Base-by-base conservation (phyloP, 2,329 filamentous ascomycete genomes). In the Microcyclospora tardicrescens region DNA sequence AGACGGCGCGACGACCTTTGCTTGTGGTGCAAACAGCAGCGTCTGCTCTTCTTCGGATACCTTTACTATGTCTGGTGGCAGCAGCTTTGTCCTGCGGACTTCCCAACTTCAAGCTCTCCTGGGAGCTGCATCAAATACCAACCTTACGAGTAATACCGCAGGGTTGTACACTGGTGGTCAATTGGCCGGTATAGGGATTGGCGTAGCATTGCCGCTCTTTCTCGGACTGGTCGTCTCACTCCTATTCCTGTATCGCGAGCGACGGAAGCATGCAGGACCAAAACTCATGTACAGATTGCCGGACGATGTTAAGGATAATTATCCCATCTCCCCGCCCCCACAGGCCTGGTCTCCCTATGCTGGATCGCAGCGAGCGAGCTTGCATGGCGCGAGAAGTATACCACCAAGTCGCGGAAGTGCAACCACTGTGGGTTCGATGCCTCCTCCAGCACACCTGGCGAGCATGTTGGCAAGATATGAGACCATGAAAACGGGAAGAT, bases 261-360 rank as follows among this genome's bases (percentile, higher is more conserved):
- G 43, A 40, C 38, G 41, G 33, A 41, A 42, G 19, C 39, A 39
- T 39, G 43, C 37, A 24, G 34, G 37, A 16, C 54, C 50, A 11
- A 55, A 50, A 33, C 45, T 55, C 11, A 56, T 57, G 49, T 59
- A 57, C 41, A 49, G 49, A 27, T 43, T 56, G 2, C 56, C 56
- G 10, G 54, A 57, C 42, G 44, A 53, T 15, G 34, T 36, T 38
- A 37, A 42, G 29, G 37, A 52, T 32, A 38, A 49, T 29, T 43
- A 48, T 16, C 48, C 44, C 36, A 42, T 35, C 40, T 51, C 46
- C 41, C 44, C 33, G 31, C 45, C 40, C n/a, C 44, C 42, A n/a
- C 41, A 8, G 33, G 35, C 36, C 39, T 39, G 34, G 24, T 34
- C 19, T 24, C 19, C 19, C 8, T 24, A 24, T 8, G 19, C 19